phyloP scores from a whole-genome alignment of 495 filamentous ascomycete genomes.

The Polyplosphaeria fusca region DNA sequence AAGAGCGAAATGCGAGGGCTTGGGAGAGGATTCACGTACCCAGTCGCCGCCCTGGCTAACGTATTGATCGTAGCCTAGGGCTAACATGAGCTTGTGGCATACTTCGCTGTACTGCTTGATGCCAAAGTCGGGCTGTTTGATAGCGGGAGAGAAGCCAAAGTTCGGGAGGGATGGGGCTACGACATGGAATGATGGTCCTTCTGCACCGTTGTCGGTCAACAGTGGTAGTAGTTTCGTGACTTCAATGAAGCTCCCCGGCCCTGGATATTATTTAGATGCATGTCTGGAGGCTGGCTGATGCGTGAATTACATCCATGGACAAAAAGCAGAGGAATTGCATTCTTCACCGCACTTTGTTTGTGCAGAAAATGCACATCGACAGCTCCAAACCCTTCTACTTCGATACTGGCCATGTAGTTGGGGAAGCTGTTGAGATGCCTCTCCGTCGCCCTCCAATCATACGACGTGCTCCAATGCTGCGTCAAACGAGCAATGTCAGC shows the following conservation, averaged over 20 bases:
- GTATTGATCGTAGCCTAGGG: background rate
- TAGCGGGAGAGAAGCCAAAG: conserved; percentile 61
- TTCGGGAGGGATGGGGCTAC: conserved; percentile 69
- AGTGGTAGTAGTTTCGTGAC: conserved; percentile 58
- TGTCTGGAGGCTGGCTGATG: background rate
- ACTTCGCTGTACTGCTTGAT: conserved; percentile 42
- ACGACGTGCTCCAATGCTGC: background rate
- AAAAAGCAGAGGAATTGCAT: conserved; percentile 40
- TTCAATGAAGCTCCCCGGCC: conserved; percentile 67
- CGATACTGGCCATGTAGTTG: background rate
- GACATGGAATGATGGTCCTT: conserved; percentile 61
- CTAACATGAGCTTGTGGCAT: background rate
- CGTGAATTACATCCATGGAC: conserved; percentile 24
- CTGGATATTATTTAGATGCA: too few species aligned
- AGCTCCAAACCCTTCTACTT: background rate
- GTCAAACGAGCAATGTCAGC: background rate
- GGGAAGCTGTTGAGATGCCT: background rate
- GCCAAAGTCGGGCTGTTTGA: conserved; percentile 52
- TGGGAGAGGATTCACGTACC: background rate
- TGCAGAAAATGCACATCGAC: conserved; percentile 41
- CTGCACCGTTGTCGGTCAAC: conserved; percentile 43
- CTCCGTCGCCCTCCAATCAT: background rate
- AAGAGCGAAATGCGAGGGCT: background rate
- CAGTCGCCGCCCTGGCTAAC: background rate
- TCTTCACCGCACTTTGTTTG: conserved; percentile 23